Evolutionary conservation across 2,329 filamentous ascomycete genomes (phyloP).

Genomic region (Achaetomium macrosporum): DNA sequence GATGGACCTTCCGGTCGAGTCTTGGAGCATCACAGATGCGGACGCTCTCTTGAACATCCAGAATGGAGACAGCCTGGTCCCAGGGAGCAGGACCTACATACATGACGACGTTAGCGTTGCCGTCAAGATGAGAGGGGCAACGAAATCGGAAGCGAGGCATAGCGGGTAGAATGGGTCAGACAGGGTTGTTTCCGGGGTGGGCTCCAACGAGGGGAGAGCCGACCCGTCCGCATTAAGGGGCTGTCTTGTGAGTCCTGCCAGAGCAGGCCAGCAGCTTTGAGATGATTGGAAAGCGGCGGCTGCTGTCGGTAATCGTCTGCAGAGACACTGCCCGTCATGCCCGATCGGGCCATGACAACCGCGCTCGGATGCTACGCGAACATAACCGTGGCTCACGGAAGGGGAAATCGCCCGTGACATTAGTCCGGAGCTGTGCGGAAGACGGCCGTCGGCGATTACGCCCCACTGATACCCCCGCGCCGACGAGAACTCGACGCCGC

Average conservation of each 20-base stretch:
- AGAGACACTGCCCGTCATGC: not conserved
- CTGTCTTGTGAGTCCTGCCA: too few species aligned
- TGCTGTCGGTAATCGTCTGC: conserved; percentile 12
- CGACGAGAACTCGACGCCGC: not conserved
- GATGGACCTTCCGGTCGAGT: not conserved
- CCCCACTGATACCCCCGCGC: not conserved
- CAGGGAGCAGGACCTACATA: not conserved
- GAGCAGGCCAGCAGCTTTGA: too few species aligned
- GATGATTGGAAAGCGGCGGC: not conserved
- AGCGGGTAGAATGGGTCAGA: not conserved
- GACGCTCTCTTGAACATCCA: conserved; percentile 2
- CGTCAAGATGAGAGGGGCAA: conserved; percentile 10
- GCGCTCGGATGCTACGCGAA: conserved; percentile 7
- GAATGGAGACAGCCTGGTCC: conserved; percentile 4
- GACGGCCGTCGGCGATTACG: not conserved
- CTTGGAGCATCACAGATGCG: conserved; percentile 1
- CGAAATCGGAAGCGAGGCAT: not conserved
- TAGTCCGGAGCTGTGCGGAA: too few species aligned
- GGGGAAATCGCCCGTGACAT: not conserved
- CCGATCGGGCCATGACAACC: conserved; percentile 3
- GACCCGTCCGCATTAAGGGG: too few species aligned
- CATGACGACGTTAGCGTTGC: not conserved
- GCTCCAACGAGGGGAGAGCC: not conserved
- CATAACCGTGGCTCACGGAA: not conserved
- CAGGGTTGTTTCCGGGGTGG: conserved; percentile 3